Evolutionary conservation across 148 eudicot genomes (phyloP), one percentile per base, ranked within the genome.

Genomic region (Cornus suecica): DNA sequence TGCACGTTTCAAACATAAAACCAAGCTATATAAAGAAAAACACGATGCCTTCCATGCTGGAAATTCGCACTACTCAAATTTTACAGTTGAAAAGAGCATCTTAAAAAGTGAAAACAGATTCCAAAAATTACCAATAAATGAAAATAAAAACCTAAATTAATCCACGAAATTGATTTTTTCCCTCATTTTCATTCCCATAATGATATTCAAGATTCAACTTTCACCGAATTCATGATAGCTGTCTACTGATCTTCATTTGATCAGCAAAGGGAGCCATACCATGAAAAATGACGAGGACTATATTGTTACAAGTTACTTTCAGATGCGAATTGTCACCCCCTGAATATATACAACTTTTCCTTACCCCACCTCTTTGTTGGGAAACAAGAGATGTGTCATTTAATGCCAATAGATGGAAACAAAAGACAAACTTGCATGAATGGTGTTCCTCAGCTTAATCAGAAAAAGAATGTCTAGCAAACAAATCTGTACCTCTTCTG

Each of bases 401-500:
- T 32, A 58, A 16, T 45, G 61, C 3, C 3, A 60, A 30, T 16
- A 73, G 15, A 37, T 22, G 34, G 66, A 63, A 16, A 68, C 68
- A 74, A 64, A n/a, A 25, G 52, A 61, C 30, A 26, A 26, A 26
- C 34, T 37, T 26, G 6, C 18, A 58, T 14, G 23, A 27, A 24
- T 78, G 15, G 7, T 31, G 2, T 64, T 29, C n/a, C 67, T 23
- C 25, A 68, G 71, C 18, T 52, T 79, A 26, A 27, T 51, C 45
- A 74, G 8, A 31, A 60, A 64, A 22, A 22, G 8, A 22, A 23
- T 63, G 67, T 10, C 61, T 18, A 37, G 71, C 30, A 69, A 73
- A 37, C 66, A 62, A 45, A 74, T 22, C 27, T 56, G 71, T 83
- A 88, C 99, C 97, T 95, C 98, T 86, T 95, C 98, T 72, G 99